Evolutionary conservation across 768 basidiomycete genomes (phyloP), one percentile per base, ranked within the genome.

Genomic region (Naganishia vaughanmartiniae): DNA sequence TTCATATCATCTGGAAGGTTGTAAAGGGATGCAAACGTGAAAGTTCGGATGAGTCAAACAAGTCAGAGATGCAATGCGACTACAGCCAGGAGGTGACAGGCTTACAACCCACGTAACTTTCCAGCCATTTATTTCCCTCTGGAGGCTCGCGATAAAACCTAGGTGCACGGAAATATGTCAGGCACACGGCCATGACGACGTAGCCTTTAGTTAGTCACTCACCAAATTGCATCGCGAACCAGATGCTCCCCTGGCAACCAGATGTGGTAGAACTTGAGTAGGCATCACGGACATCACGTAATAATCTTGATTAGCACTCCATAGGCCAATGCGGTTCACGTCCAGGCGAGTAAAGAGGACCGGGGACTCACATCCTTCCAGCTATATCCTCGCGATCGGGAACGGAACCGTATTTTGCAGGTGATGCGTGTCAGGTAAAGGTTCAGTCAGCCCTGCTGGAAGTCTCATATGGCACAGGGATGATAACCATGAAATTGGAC

Each of bases 51-150:
- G 21, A 5, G 46, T 15, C 6, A 36, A 36, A 4, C 45, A 21
- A 46, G 4, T 46, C 45, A 46, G 45, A 46, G 21, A 46, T 46
- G 45, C 21, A 46, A 46, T 21, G 34, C 4, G 34, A 46, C 46
- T 10, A 26, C 12, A 51, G 14, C 48, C 21, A 26, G 24, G 24
- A 17, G 7, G 45, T 46, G 14, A 51, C 3, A 51, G 24, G 48
- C 48, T 51, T 51, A 51, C 48, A 51, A 51, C 48, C 48, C 48
- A 51, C 48, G 21, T 51, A 51, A 24, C 24, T 51, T 24, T 51
- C 48, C 48, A 51, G 21, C 48, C 48, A 51, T 4, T 7, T 7
- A 24, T 51, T 51, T 51, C 24, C 24, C 48, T 6, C 48, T 24
- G 48, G 48, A 24, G 48, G 24, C 7, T 51, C 48, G 48, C 48